These are phyloP conservation scores for Chaetomium olivaceum DNA, from an alignment of 2,329 filamentous ascomycete genomes.

Conservation along the genomic window DNA sequence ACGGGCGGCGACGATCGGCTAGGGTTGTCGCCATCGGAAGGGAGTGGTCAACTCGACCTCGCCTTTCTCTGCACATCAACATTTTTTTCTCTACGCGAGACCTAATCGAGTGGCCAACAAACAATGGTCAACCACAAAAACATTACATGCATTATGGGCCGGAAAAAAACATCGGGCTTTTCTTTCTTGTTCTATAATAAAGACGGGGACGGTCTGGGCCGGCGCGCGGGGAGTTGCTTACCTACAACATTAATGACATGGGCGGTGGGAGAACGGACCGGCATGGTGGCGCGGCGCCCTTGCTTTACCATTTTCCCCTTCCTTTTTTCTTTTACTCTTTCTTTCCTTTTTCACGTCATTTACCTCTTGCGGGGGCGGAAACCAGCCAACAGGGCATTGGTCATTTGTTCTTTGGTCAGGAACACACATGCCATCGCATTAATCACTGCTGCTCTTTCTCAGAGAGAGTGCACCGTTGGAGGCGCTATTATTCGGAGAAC, in stretches of 20 bases:
- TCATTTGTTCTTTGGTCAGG: background rate
- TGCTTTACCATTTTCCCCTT: background rate
- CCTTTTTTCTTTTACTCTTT: background rate
- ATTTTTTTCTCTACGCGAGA: background rate
- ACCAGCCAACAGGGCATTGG: background rate
- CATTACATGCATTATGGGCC: constrained; percentile 19
- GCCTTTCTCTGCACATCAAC: background rate
- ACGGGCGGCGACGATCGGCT: background rate
- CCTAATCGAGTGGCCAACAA: constrained; percentile 12
- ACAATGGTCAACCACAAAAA: background rate
- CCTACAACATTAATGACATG: constrained; percentile 28
- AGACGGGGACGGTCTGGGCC: constrained; percentile 30
- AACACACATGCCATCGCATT: background rate
- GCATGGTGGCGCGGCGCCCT: constrained; percentile 20
- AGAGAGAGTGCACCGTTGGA: background rate
- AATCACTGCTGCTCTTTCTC: background rate
- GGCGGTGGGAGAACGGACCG: constrained; percentile 15
- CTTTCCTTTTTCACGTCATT: background rate
- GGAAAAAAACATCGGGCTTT: background rate
- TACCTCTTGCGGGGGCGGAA: background rate
- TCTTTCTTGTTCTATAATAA: constrained; percentile 27
- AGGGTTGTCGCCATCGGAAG: background rate
- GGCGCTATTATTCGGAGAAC: too few relatives aligned
- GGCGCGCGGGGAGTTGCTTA: constrained; percentile 19
- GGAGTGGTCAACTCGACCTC: background rate